These are phyloP conservation scores for Termitomyces titanicus DNA, from an alignment of 768 basidiomycete species.

Conservation along the genomic window DNA sequence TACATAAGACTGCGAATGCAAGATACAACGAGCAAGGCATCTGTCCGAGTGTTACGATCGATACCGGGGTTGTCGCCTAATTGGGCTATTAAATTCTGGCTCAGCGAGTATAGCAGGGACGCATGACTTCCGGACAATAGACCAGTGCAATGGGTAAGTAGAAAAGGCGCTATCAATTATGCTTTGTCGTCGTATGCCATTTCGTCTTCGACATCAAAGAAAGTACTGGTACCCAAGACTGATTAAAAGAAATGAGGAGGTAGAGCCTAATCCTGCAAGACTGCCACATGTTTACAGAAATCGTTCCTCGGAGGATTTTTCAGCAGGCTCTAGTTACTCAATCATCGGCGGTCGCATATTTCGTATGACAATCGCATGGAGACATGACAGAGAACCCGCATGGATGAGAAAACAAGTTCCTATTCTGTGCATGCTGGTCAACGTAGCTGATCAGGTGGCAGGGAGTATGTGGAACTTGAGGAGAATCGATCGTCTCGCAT, in stretches of 20 bases:
- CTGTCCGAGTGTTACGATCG: background rate
- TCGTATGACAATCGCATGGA: background rate
- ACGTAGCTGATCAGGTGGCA: background rate
- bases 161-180: background rate
- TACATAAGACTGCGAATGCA: background rate
- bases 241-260: background rate
- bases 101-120: background rate
- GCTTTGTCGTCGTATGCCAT: too few species aligned
- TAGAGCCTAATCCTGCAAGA: background rate
- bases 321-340: background rate
- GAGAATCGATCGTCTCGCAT: background rate
- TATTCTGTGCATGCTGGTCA: background rate
- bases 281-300: background rate
- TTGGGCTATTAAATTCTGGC: background rate
- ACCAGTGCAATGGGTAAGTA: background rate
- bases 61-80: slow-evolving; percentile 3
- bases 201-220: background rate
- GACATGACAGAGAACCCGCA: background rate
- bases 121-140: background rate
- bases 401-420: background rate
- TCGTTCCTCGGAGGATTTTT: background rate
- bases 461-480: background rate
- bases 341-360: background rate
- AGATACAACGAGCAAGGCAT: background rate
- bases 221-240: background rate